Percentiles rank a stretch among this genome's conserved stretches.
Conservation (phyloP, 2,329 filamentous ascomycete species). For the Lachnellula hyalina region DNA sequence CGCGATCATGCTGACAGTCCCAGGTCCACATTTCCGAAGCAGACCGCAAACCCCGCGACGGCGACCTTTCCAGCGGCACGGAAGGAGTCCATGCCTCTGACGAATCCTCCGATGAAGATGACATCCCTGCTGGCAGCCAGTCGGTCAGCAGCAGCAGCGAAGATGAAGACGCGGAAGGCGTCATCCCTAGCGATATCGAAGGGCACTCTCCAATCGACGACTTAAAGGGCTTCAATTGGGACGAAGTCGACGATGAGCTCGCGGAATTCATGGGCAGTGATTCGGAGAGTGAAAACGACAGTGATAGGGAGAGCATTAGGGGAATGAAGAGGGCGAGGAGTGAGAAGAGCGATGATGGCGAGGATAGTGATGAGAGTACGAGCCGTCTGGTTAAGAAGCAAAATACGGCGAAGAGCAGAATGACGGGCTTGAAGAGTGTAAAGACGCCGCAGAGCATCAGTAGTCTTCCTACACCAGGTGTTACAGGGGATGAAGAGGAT, state of each 20-base stretch:
- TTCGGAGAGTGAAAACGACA: conserved; percentile 42
- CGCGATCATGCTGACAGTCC: conserved; percentile 5
- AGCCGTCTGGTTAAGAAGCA: conserved; percentile 48
- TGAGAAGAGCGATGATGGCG: conserved; percentile 38
- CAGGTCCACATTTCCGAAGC: conserved; percentile 65
- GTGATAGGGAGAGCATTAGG: conserved; percentile 15
- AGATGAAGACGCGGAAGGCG: conserved; percentile 40
- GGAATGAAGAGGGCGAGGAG: conserved; percentile 29
- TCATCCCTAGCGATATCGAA: conserved; percentile 45
- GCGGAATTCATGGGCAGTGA: conserved; percentile 64
- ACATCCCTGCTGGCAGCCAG: conserved; percentile 26
- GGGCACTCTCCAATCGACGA: conserved; percentile 51
- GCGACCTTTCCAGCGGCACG: conserved; percentile 32
- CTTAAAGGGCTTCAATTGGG: conserved; percentile 56
- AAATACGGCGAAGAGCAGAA: conserved; percentile 41
- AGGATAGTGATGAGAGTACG: conserved; percentile 42
- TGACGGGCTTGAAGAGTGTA: conserved; percentile 43
- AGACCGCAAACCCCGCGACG: conserved; percentile 42
- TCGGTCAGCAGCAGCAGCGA: conserved; percentile 26
- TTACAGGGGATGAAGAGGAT: conserved; percentile 39
- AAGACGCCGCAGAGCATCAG: conserved; percentile 35
- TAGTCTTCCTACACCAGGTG: conserved; percentile 38
- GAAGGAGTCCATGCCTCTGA: conserved; percentile 19
- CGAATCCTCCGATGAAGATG: conserved; percentile 24
- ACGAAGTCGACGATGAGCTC: conserved; percentile 64